Conservation (phyloP, 2,329 filamentous ascomycete species). For the Aspergillus oerlinghausenensis region DNA sequence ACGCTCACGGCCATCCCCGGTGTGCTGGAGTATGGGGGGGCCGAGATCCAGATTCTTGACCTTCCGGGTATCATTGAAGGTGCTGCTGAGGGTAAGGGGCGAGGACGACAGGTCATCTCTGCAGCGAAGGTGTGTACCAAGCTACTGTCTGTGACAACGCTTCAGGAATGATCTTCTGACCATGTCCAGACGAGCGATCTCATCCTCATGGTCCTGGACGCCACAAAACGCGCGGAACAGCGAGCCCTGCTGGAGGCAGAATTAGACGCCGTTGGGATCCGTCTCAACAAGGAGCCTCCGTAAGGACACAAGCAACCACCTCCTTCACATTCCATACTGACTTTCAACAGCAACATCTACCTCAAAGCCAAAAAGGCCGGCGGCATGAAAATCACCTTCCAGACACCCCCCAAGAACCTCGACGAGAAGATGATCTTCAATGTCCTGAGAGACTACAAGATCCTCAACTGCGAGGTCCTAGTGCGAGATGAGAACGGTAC, state of each 20-base stretch:
- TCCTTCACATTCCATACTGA: background rate
- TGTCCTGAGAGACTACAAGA: slow-evolving; percentile 97
- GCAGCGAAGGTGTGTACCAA: slow-evolving; percentile 66
- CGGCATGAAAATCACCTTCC: slow-evolving; percentile 98
- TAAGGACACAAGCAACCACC: slow-evolving; percentile 41
- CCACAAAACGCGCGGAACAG: slow-evolving; percentile 94
- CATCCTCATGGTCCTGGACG: slow-evolving; percentile 94
- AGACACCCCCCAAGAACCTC: slow-evolving; percentile 77
- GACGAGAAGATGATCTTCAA: slow-evolving; percentile 99
- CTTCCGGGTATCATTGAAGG: slow-evolving; percentile 97
- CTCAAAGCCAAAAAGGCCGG: slow-evolving; percentile 93
- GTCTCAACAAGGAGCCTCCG: slow-evolving; percentile 87
- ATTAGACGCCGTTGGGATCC: slow-evolving; percentile 89
- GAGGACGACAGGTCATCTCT: slow-evolving; percentile 93
- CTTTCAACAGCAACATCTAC: slow-evolving; percentile 74
- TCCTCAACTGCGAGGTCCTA: slow-evolving; percentile 94
- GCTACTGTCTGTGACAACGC: too few relatives aligned
- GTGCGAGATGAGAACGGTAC: slow-evolving; percentile 82
- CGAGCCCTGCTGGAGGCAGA: slow-evolving; percentile 84
- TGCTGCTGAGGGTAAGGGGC: slow-evolving; percentile 88
- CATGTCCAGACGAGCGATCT: slow-evolving; percentile 72
- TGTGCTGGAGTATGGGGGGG: slow-evolving; percentile 94
- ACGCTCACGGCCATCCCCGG: slow-evolving; percentile 96
- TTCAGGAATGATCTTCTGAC: background rate
- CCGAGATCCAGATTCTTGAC: slow-evolving; percentile 97